Base-by-base conservation (phyloP, 495 filamentous ascomycete genomes). In the Penicillium manginii region DNA sequence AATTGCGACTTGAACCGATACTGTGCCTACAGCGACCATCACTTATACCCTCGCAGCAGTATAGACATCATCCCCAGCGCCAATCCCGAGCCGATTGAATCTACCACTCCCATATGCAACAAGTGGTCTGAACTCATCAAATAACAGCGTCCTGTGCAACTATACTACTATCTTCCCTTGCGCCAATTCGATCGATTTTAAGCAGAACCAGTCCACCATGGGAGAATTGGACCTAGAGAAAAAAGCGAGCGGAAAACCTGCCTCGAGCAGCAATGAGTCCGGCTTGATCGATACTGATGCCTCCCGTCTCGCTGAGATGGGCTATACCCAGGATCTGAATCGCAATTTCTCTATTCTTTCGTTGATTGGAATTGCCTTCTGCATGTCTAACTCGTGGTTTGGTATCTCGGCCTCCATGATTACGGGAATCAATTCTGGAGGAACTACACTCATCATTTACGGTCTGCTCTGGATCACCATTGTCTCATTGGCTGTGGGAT, bases 321-420 rank as follows among this genome's bases (percentile, higher is more conserved):
- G 84, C 12, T 86, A 86, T 62, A 75, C 73, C 6, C 83, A 85
- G 59, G 79, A 84, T 46, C 73, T 87, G 71, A 58, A 49, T 31
- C 79, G 84, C 54, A 85, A 86, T 57, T 86, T 84, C 69, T 81
- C 75, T 23, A 74, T 83, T 55, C 76, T 81, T 64, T 81, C 80
- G 4, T 73, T 88, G 17, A 75, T 88, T 4, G 84, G 83, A 26
- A 78, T 84, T 33, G 81, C 83, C 32, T 88, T 86, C 74, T 82
- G 79, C 23, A 77, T 88, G 56, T 85, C 84, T 43, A 87, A 88
- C 66, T 85, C 83, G 7, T 87, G 85, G 85, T 85, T 84, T 62
- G 85, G 81, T 35, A 84, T 88, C 54, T 81, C 79, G 1, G 79
- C 81, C 14, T 82, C 81, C 15, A 63, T 88, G 40, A 74, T 83